Conservation (phyloP, 257 asterid genomes). For the Solanum sitiens region DNA sequence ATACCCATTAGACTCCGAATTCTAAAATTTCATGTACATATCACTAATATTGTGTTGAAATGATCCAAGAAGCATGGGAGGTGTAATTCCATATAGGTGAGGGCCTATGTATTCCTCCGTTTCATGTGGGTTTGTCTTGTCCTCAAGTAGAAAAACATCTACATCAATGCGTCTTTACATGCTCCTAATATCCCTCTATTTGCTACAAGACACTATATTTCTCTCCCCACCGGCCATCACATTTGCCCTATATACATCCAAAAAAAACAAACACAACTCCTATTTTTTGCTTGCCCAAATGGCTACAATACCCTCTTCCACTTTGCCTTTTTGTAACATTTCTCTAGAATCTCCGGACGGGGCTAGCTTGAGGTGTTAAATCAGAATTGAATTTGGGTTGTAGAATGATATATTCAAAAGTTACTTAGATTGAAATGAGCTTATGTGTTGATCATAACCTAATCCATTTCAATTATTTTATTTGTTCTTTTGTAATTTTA, state of each 20-base stretch:
- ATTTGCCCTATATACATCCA: neutral
- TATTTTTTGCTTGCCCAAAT: neutral
- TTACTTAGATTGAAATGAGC: neutral
- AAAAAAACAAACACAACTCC: neutral
- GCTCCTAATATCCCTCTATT: conserved; percentile 16
- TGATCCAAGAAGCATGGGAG: neutral
- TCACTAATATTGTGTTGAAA: neutral
- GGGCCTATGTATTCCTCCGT: conserved; percentile 15
- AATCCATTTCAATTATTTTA: neutral
- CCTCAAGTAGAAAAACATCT: conserved; percentile 43
- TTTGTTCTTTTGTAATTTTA: neutral
- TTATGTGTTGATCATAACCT: neutral
- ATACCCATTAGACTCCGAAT: too few relatives aligned
- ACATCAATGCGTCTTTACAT: conserved; percentile 29
- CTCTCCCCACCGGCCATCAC: neutral
- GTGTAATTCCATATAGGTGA: neutral
- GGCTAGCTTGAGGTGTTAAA: neutral
- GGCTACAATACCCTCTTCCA: conserved; percentile 26
- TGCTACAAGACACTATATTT: conserved; percentile 25
- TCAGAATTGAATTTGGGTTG: neutral
- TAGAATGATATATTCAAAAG: neutral
- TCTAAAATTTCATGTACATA: neutral
- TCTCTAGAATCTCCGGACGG: neutral
- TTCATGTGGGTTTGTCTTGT: conserved; percentile 65
- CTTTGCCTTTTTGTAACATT: neutral